Percentiles rank a stretch among this genome's conserved stretches.
Conservation (phyloP, 2,329 filamentous ascomycete genomes). For the Aspergillus felis region DNA sequence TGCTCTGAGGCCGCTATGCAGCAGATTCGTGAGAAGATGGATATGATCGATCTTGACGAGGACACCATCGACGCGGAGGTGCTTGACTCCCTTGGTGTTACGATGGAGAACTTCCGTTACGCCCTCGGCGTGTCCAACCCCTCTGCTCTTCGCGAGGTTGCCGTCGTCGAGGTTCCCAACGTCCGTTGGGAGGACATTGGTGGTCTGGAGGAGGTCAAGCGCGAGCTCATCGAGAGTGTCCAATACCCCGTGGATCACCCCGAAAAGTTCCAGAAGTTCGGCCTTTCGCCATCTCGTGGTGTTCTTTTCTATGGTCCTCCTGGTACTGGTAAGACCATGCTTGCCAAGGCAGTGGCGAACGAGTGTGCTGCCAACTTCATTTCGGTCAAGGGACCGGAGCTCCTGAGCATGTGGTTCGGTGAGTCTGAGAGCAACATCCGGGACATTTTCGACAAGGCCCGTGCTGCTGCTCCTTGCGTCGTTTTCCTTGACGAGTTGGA, state of each 20-base stretch:
- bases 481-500: constrained; percentile 99
- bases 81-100: constrained; percentile 94
- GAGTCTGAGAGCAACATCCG: constrained; percentile 99
- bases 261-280: constrained; percentile 99
- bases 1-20: constrained; percentile 99
- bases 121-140: constrained; percentile 97
- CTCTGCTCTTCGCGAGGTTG: constrained; percentile 95
- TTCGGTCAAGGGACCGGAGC: constrained; percentile 95
- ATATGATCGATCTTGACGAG: constrained; percentile 96
- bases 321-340: constrained; percentile 99
- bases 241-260: constrained; percentile 99
- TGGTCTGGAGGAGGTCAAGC: constrained; percentile 97
- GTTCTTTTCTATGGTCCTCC: constrained; percentile 98
- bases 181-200: constrained; percentile 99
- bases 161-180: constrained; percentile 98
- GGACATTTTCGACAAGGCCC: constrained; percentile 99
- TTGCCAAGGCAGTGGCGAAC: constrained; percentile 98
- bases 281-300: constrained; percentile 94
- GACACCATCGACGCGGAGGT: constrained; percentile 99
- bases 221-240: constrained; percentile 97
- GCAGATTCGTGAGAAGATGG: constrained; percentile 99
- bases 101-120: constrained; percentile 99
- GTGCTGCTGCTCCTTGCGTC: constrained; percentile 94
- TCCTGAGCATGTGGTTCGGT: constrained; percentile 99
- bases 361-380: constrained; percentile 99